Evolutionary conservation across 495 filamentous ascomycete species (phyloP), one percentile per base, ranked within the genome.

Genomic region (Penicillium dipodomyicola): DNA sequence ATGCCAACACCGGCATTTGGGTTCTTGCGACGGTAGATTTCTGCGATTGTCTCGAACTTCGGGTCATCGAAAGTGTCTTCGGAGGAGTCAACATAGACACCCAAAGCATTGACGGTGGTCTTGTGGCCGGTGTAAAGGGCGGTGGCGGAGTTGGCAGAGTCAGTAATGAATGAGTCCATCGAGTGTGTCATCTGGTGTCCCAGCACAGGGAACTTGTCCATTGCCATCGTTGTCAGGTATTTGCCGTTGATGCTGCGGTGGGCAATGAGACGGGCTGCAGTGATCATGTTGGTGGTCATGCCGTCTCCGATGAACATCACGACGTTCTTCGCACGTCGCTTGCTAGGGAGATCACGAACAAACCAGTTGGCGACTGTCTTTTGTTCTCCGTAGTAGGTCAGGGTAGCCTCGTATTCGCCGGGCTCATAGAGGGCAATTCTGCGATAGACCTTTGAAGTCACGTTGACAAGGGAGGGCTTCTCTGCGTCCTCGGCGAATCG

Each of bases 241-340:
- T 83, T 84, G 49, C 87, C 87, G 57, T 91, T 90, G 77, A 89
- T 77, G 42, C 78, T 82, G 76, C 87, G 85, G 72, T 91, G 87
- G 5, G 78, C 87, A 40, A 91, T 84, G 49, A 90, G 73, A 33
- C 87, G 84, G n/a, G 87, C 87, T 44, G 86, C 86, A 15, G 78
- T 83, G 60, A 82, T 81, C 87, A 90, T 90, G 71, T 89, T 89
- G 30, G 86, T 89, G 4, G 87, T 89, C 87, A 91, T 91, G 51
- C 87, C 86, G 56, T 89, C 86, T 67, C 87, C 87, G 50, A 91
- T 84, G 72, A 90, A 90, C 47, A 91, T 78, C 50, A 91, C 80
- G 55, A 90, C 81, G 61, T 91, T 91, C 82, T 90, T 90, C 3
- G 87, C 83, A 72, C 82, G 86, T 65, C 87, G 83, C 68, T 76